Evolutionary conservation across 2,329 filamentous ascomycete species (phyloP).

Genomic region (Coniochaeta prunicola): DNA sequence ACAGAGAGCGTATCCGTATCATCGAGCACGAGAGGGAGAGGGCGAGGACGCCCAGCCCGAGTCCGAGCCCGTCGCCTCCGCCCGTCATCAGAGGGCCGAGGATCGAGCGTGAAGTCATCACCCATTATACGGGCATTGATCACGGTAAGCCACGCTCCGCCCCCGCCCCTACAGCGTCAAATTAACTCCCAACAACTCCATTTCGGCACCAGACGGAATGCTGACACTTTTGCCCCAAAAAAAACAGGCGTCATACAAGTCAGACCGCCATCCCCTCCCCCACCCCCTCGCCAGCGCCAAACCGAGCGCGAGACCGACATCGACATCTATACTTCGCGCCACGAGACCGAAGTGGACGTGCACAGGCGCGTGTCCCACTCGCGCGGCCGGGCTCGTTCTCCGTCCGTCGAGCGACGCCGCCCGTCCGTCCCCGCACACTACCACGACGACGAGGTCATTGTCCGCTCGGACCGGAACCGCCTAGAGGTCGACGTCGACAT

Average conservation of each 20-base stretch:
- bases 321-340: constrained; percentile 49
- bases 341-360: constrained; percentile 53
- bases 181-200: neutral
- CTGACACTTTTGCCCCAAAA: neutral
- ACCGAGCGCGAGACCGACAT: constrained; percentile 49
- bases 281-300: constrained; percentile 33
- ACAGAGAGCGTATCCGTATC: constrained; percentile 43
- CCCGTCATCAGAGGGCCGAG: constrained; percentile 68
- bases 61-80: constrained; percentile 43
- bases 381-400: constrained; percentile 31
- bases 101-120: constrained; percentile 83
- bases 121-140: constrained; percentile 79
- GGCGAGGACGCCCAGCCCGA: constrained; percentile 35
- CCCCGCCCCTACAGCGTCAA: too few relatives aligned
- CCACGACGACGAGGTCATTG: constrained; percentile 59
- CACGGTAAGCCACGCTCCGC: constrained; percentile 64
- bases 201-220: neutral
- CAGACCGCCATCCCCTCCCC: constrained; percentile 42
- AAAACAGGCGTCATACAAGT: constrained; percentile 40
- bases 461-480: constrained; percentile 48
- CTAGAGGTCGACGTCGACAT: constrained; percentile 36
- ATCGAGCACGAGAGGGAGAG: constrained; percentile 39
- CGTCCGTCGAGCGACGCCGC: constrained; percentile 30
- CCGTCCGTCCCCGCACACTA: constrained; percentile 20
- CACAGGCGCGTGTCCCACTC: constrained; percentile 30